Percentiles rank a stretch among this genome's conserved stretches.
Conservation (phyloP, 140 eudicot species). For the Stevia rebaudiana region DNA sequence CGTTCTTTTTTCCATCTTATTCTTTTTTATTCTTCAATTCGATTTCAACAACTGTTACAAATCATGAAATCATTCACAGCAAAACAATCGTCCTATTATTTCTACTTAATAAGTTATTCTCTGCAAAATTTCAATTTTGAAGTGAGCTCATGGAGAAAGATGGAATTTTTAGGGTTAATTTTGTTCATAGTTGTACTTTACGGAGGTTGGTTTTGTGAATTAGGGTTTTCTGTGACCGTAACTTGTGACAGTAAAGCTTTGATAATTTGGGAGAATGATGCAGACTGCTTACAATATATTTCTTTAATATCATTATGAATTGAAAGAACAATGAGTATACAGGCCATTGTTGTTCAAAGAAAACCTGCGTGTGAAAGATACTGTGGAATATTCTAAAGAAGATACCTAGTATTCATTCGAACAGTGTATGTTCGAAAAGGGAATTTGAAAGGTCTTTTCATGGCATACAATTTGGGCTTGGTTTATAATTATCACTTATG, state of each 20-base stretch:
- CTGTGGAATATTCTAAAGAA: no score
- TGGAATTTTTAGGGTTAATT: slow-evolving; percentile 17
- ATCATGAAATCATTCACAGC: slow-evolving; percentile 23
- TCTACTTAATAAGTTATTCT: slow-evolving; percentile 2
- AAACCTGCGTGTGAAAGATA: no score
- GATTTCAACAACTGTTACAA: slow-evolving; percentile 30
- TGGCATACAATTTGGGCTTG: no score
- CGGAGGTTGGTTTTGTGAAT: slow-evolving; percentile 33
- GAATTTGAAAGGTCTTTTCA: no score
- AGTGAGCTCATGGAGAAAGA: slow-evolving; percentile 27
- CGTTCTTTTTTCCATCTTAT: neutral
- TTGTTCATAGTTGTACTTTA: slow-evolving; percentile 31
- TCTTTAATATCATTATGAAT: no score
- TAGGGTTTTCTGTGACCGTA: slow-evolving; percentile 40
- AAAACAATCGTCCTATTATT: slow-evolving; percentile 5
- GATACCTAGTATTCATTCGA: no score
- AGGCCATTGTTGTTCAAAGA: no score
- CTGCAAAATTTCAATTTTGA: slow-evolving; percentile 7
- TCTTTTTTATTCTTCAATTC: neutral
- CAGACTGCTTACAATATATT: no score
- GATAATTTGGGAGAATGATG: no score
- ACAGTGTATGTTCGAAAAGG: no score
- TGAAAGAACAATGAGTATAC: no score
- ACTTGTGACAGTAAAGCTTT: slow-evolving; percentile 63
- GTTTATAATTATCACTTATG: no score